Evolutionary conservation across 306 rosid genomes (phyloP).

Genomic region (Mucuna pruriens): DNA sequence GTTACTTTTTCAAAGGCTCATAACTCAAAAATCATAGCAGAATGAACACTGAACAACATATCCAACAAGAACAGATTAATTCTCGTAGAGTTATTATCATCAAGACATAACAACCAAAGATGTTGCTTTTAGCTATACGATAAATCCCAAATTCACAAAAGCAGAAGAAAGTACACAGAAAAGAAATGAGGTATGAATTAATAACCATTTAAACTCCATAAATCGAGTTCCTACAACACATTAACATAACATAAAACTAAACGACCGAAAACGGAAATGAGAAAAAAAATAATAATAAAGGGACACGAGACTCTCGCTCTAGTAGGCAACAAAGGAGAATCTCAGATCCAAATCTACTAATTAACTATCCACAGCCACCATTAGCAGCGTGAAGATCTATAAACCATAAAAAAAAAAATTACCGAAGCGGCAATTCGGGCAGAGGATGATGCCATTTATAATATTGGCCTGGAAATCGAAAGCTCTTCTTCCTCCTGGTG

Average conservation of each 20-base stretch:
- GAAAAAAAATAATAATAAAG: slow-evolving; percentile 11
- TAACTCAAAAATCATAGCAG: not conserved
- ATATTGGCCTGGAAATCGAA: not conserved
- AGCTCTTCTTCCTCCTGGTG: slow-evolving; percentile 23
- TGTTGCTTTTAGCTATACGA: not conserved
- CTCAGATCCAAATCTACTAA: slow-evolving; percentile 56
- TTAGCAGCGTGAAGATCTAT: slow-evolving; percentile 25
- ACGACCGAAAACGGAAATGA: not conserved
- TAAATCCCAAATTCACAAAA: slow-evolving; percentile 19
- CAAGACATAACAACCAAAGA: too few relatives aligned
- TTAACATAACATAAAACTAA: slow-evolving; percentile 34
- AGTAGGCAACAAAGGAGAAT: slow-evolving; percentile 49
- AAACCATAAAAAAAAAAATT: slow-evolving; percentile 33
- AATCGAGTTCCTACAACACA: slow-evolving; percentile 41
- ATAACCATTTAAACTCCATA: slow-evolving; percentile 36
- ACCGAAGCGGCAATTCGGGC: slow-evolving; percentile 47
- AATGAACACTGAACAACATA: not conserved
- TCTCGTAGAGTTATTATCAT: too few relatives aligned
- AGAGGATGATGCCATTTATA: slow-evolving; percentile 26
- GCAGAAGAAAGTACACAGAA: not conserved
- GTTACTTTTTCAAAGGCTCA: not conserved
- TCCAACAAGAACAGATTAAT: not conserved
- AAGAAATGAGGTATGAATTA: slow-evolving; percentile 36
- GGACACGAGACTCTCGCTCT: slow-evolving; percentile 47
- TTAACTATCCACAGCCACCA: slow-evolving; percentile 26